Base-by-base conservation (phyloP, 345 rosid genomes). In the Cardamine resedifolia region DNA sequence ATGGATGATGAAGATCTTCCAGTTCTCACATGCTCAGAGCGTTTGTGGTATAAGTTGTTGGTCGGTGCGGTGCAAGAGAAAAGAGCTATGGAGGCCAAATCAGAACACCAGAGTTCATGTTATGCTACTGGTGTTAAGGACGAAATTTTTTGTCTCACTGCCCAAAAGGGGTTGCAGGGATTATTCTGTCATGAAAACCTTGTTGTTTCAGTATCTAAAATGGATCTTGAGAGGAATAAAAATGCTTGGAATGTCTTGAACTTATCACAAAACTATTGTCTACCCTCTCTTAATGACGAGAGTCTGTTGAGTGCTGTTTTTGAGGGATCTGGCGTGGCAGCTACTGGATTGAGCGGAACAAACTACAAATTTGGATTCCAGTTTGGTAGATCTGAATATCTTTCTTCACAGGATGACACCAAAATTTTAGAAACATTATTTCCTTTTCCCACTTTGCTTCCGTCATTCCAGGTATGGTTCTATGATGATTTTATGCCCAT, bases 361-460 rank as follows among this genome's bases (percentile, higher is more conserved):
- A 76, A 88, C 85, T 86, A 85, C 82, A 77, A 81, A 52, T 83
- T 84, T 74, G 96, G 96, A 70, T 92, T 88, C 83, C 94, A 79
- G 61, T 88, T 81, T 83, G 83, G 85, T 73, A 76, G 76, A 73
- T 76, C 84, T 79, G 86, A 87, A 68, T 72, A 83, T 81, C 81
- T 68, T 79, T 85, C 81, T 78, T 81, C 87, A 44, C 85, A 85
- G 73, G 75, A 79, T 78, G 96, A 87, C 33, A 60, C 70, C 41
- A 79, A 81, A 72, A 58, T 86, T 67, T 69, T 96, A 60, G 90
- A 92, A 88, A 72, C 59, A n/a, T 75, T 90, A 80, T 92, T 96
- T 80, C 97, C 96, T 53, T 90, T 87, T 77, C 99, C 98, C 45
- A 92, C 98, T 44, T 49, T 92, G 70, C 99, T 96, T 83, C 99